Evolutionary conservation across 805 yeast species (phyloP), one percentile per base, ranked within the genome.

Genomic region (Cephaloascus fragrans): DNA sequence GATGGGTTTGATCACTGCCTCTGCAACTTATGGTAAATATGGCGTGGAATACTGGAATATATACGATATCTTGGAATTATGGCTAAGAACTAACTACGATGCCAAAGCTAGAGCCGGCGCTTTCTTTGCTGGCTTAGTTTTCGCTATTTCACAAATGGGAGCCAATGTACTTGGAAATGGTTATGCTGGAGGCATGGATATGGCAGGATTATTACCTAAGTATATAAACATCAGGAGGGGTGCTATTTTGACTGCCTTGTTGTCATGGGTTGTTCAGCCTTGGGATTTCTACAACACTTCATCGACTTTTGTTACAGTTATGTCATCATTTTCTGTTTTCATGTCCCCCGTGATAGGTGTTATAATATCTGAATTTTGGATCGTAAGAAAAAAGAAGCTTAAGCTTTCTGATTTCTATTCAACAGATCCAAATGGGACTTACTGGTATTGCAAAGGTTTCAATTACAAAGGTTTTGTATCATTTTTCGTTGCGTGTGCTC

Each of bases 171-270:
- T 61, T 35, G 73, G 63, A 3, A 67, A 67, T 43, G 66, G 70
- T 33, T 55, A 64, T 32, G 59, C 72, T 36, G 72, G 72, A 8
- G 76, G 75, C 15, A 73, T 70, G 58, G 77, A 72, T 43, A 46
- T 73, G 45, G 65, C 73, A 19, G 76, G 68, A 36, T 46, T 73
- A 43, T 56, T 62, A 36, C 75, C 75, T 15, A 54, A 56, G 40
- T 66, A 59, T 43, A 48, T 71, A 43, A 64, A 64, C 44, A 67
- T 71, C 37, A 57, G 57, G 34, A 53, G 75, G 32, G 80, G 79
- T 17, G 68, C 73, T 20, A 34, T 50, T 4, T 23, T 50, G 6
- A 48, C 53, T 26, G n/a, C 66, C 3, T 47, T 62, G 36, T 41
- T 62, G 14, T 58, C 62, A 8, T 53, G 60, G 47, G 53, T 51